Evolutionary conservation across 164 flowering plant genomes (phyloP), one percentile per base, ranked within the genome.

Genomic region (Aristolochia contorta): DNA sequence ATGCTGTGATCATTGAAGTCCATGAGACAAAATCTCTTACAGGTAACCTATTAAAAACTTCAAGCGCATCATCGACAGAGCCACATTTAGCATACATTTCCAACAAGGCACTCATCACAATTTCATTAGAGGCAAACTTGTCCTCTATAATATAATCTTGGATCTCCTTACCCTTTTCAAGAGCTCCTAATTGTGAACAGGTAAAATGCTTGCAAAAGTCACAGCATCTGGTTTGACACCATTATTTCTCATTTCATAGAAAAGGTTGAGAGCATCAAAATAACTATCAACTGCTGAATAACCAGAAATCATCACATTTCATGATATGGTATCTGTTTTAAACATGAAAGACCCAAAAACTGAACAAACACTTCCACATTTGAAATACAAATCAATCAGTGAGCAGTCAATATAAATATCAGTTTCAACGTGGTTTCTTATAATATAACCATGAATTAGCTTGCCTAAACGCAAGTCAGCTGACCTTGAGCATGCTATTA

Each of bases 41-140:
- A 0, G 78, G 80, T 57, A 84, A 58, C 54, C 67, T 55, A 61
- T 77, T 57, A 47, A 88, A 85, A 51, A 85, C 75, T 14, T 16
- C 21, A 16, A 47, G 67, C n/a, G 88, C 96, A 72, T 81, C 85
- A 48, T 77, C 76, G 25, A 85, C 75, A 2, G 82, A 84, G 47
- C 96, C 96, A 60, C 89, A 88, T 77, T 85, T 88, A 2, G 92
- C 82, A 71, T 84, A 84, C 88, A 88, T 85, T 60, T 88, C 92
- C 18, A 85, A 73, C n/a, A 84, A 78, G 51, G 92, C 86, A 45
- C 82, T 82, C 86, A 81, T 77, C 51, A 85, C 84, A 19, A 78
- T 60, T 63, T 85, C 82, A 57, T 72, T 76, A 1, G 63, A 65
- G 54, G 73, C 83, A 16, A 87, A 64, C 55, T 72, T 64, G 45